Conservation (phyloP, 2,329 filamentous ascomycete species). For the Colletotrichum gigasporum region DNA sequence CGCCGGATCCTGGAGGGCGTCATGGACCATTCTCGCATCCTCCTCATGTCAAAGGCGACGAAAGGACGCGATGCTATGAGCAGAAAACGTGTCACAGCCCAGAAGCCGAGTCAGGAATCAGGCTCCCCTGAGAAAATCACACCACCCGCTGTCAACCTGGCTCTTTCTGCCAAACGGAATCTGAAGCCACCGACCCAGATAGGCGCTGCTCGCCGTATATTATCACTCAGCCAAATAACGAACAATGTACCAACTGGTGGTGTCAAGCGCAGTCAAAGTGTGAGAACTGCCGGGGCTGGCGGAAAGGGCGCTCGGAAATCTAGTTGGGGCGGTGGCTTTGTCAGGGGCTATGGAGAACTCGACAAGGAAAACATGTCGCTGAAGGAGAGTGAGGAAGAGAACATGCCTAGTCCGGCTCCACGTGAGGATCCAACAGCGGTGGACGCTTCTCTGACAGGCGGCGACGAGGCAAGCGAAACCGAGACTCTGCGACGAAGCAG, state of each 20-base stretch:
- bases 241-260: conserved; percentile 73
- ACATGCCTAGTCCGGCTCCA: conserved; percentile 14
- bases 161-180: conserved; percentile 62
- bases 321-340: conserved; percentile 70
- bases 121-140: conserved; percentile 33
- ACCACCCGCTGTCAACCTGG: conserved; percentile 58
- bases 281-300: conserved; percentile 66
- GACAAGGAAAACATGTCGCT: conserved; percentile 72
- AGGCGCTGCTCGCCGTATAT: conserved; percentile 78
- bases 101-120: conserved; percentile 47
- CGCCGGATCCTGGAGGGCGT: conserved; percentile 93
- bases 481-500: conserved; percentile 58
- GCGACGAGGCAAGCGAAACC: conserved; percentile 58
- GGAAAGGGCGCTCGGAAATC: conserved; percentile 67
- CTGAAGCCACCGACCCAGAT: conserved; percentile 56
- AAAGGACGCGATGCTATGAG: conserved; percentile 65
- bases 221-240: conserved; percentile 90
- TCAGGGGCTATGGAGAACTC: conserved; percentile 61
- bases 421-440: conserved; percentile 1
- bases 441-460: conserved; percentile 32
- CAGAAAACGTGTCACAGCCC: conserved; percentile 62
- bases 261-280: conserved; percentile 81
- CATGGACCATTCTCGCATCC: conserved; percentile 91
- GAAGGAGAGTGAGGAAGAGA: conserved; percentile 71
- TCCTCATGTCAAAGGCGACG: conserved; percentile 78